Percentiles rank a stretch among this genome's conserved stretches.
Conservation (phyloP, 176 grass and related monocot genomes). For the Avena atlantica region DNA sequence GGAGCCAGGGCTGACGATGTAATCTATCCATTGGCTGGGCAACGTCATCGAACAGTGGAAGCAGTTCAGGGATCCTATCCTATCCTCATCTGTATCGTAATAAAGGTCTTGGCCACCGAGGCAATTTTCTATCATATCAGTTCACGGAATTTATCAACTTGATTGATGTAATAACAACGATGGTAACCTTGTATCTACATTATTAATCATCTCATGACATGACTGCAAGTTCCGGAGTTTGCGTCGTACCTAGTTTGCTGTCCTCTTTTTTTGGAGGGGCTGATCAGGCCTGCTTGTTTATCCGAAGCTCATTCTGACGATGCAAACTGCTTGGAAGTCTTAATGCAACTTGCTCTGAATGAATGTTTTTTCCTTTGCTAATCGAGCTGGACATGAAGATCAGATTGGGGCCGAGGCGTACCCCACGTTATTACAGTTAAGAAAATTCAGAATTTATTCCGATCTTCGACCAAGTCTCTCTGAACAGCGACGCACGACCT, state of each 20-base stretch:
- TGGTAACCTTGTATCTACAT: conserved; percentile 19
- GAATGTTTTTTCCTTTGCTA: background rate
- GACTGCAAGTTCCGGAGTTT: background rate
- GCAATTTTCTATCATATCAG: conserved; percentile 31
- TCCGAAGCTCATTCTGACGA: background rate
- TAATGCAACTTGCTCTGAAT: background rate
- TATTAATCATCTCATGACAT: background rate
- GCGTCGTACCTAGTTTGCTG: background rate
- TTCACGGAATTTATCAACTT: background rate
- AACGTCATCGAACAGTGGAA: conserved; percentile 21
- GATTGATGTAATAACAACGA: conserved; percentile 6
- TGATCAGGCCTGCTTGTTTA: background rate
- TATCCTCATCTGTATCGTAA: conserved; percentile 27
- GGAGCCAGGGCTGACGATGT: background rate
- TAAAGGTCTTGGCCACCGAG: conserved; percentile 19
- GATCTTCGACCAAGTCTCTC: background rate
- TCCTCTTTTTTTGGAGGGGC: background rate
- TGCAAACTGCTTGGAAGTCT: background rate
- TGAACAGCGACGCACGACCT: conserved; percentile 8
- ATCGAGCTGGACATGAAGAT: conserved; percentile 13
- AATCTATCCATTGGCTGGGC: background rate
- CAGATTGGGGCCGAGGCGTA: background rate
- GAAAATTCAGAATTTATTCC: background rate
- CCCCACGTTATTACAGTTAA: background rate
- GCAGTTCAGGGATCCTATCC: conserved; percentile 10